Evolutionary conservation across 1,284 basidiomycete species (phyloP).

Genomic region (Heterobasidion irregulare): DNA sequence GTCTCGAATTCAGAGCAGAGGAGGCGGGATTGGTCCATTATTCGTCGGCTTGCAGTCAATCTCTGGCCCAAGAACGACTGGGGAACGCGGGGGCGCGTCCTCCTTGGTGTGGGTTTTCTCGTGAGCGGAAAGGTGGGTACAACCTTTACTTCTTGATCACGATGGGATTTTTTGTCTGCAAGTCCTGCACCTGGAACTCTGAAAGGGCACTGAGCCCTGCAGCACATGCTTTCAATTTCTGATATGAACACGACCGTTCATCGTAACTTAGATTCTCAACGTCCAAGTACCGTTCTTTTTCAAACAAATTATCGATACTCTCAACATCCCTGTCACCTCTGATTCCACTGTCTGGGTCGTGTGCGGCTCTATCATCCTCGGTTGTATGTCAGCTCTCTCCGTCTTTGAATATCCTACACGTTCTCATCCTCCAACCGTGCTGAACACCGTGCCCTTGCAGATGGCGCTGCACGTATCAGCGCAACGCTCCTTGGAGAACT

Average conservation of each 20-base stretch:
- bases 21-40: slow-evolving; percentile 59
- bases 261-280: slow-evolving; percentile 62
- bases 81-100: slow-evolving; percentile 69
- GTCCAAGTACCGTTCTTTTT: slow-evolving; percentile 97
- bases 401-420: too few relatives aligned
- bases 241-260: not conserved
- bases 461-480: slow-evolving; percentile 86
- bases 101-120: slow-evolving; percentile 78
- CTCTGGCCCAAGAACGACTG: slow-evolving; percentile 75
- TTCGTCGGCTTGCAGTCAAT: slow-evolving; percentile 54
- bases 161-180: not conserved
- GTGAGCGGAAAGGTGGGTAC: slow-evolving; percentile 77
- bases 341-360: slow-evolving; percentile 85
- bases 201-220: not conserved
- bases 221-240: not conserved
- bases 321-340: slow-evolving; percentile 80
- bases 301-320: slow-evolving; percentile 83
- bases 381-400: slow-evolving; percentile 46
- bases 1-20: slow-evolving; percentile 42
- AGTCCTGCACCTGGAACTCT: not conserved
- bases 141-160: not conserved
- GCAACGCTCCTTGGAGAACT: slow-evolving; percentile 89
- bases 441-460: slow-evolving; percentile 29
- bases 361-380: slow-evolving; percentile 82
- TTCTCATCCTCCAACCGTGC: too few relatives aligned